Evolutionary conservation across 2,329 filamentous ascomycete species (phyloP), one percentile per base, ranked within the genome.

Genomic region (Claviceps cyperi): DNA sequence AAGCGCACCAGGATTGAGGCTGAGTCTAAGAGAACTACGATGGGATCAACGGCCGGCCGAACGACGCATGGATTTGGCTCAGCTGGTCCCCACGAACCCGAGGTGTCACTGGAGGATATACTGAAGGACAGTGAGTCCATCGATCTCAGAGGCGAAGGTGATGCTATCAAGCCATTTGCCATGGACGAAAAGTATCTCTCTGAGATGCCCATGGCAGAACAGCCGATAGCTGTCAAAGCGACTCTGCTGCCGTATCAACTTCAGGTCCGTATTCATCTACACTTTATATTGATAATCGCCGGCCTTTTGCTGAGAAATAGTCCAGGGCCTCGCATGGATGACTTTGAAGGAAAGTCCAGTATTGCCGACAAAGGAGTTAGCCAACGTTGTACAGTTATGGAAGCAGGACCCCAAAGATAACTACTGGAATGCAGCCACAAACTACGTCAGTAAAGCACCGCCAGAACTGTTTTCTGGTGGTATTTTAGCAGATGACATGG

Each of bases 401-500:
- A 84, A 81, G 60, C 76, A 72, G 62, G 53, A 70, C 62, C 24
- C 53, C 5, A 63, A 63, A 38, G 64, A 64, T 3, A 59, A 60
- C 85, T 64, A 73, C 86, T 55, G 86, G 82, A 52, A 91, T 81
- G 52, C 66, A 14, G 64, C 62, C 5, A 67, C 66, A 0, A 81
- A 81, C 48, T 90, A 81, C 61, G 75, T 79, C 9, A 80, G 75
- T 8, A 64, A 62, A 0, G 64, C 63, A 2, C 65, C 74, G 1
- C 87, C 87, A 0, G 64, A 69, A 1, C 72, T 94, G 21, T 79
- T 86, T 6, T 86, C 80, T 47, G 89, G 89, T 17, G 89, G 89
- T 35, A 89, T 95, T 47, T 73, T 95, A 8, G 87, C 65, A 13
- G 89, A 95, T 62, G 89, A 95, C 59, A 95, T 95, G 90, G 89